Percentiles rank a stretch among this genome's conserved stretches.
These are phyloP conservation scores for Xylariaceae sp. DNA, from an alignment of 2,329 filamentous ascomycete genomes.

Conservation along the genomic window DNA sequence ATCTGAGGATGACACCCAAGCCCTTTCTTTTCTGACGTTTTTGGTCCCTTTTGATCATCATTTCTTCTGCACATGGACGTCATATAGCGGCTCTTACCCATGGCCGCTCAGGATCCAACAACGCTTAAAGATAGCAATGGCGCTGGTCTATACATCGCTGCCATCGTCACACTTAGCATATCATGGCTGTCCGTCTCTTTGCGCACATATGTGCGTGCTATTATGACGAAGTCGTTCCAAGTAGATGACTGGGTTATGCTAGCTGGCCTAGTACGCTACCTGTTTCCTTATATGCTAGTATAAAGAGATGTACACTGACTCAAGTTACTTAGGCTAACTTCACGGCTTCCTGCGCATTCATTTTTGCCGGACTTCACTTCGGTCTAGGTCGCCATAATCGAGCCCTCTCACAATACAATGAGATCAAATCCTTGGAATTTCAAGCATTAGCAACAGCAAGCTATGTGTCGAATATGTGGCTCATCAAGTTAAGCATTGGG, in stretches of 20 bases:
- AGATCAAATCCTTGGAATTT: conserved; percentile 50
- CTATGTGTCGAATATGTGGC: conserved; percentile 54
- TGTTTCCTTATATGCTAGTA: background rate
- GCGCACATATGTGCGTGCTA: conserved; percentile 30
- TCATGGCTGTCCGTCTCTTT: conserved; percentile 30
- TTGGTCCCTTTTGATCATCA: conserved; percentile 13
- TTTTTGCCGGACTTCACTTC: conserved; percentile 40
- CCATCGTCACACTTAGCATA: conserved; percentile 38
- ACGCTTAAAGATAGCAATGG: conserved; percentile 32
- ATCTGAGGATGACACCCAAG: background rate
- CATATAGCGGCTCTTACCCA: conserved; percentile 23
- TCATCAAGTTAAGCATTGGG: conserved; percentile 55
- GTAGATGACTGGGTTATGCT: conserved; percentile 56
- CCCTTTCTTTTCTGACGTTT: conserved; percentile 11
- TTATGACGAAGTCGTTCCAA: conserved; percentile 38
- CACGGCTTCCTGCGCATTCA: conserved; percentile 46
- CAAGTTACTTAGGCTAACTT: conserved; percentile 39
- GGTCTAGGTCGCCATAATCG: conserved; percentile 49
- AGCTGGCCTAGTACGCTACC: conserved; percentile 41
- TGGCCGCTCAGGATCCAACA: conserved; percentile 33
- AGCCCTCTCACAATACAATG: conserved; percentile 38
- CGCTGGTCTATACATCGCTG: conserved; percentile 27
- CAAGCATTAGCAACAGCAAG: conserved; percentile 50
- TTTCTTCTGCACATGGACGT: conserved; percentile 19
- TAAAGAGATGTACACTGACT: conserved; percentile 8